These are phyloP conservation scores for Diutina mesorugosa DNA, from an alignment of 1,139 yeast species.

Conservation along the genomic window DNA sequence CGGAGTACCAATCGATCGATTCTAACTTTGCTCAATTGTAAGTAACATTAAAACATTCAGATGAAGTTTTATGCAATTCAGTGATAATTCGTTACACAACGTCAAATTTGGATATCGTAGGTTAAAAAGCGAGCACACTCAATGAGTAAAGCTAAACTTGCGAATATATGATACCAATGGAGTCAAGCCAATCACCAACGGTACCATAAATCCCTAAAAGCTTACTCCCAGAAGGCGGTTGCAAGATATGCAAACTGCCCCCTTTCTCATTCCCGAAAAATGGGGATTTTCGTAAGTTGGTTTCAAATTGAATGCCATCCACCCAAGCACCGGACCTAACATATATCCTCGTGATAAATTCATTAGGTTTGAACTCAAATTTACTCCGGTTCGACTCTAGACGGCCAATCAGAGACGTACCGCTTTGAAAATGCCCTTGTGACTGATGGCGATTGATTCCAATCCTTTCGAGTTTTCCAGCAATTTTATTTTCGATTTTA, in stretches of 20 bases:
- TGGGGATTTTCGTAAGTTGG: slow-evolving; percentile 28
- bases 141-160: neutral
- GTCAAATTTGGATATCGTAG: too few species aligned
- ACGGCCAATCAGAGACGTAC: neutral
- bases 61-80: too few species aligned
- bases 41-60: too few species aligned
- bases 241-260: slow-evolving; percentile 49
- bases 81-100: too few species aligned
- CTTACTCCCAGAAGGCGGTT: slow-evolving; percentile 44
- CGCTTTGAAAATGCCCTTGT: neutral
- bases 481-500: slow-evolving; percentile 11
- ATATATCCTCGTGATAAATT: slow-evolving; percentile 43
- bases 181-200: slow-evolving; percentile 57
- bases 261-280: slow-evolving; percentile 55
- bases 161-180: slow-evolving; percentile 51
- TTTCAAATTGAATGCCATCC: slow-evolving; percentile 68
- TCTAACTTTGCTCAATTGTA: too few species aligned
- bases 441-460: neutral
- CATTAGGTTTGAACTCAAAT: slow-evolving; percentile 41
- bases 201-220: slow-evolving; percentile 63
- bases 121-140: too few species aligned
- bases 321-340: slow-evolving; percentile 80
- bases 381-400: slow-evolving; percentile 40
- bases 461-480: neutral
- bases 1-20: too few species aligned